These are phyloP conservation scores for Ottelia alismoides DNA, from an alignment of 106 monocot species.

Conservation along the genomic window DNA sequence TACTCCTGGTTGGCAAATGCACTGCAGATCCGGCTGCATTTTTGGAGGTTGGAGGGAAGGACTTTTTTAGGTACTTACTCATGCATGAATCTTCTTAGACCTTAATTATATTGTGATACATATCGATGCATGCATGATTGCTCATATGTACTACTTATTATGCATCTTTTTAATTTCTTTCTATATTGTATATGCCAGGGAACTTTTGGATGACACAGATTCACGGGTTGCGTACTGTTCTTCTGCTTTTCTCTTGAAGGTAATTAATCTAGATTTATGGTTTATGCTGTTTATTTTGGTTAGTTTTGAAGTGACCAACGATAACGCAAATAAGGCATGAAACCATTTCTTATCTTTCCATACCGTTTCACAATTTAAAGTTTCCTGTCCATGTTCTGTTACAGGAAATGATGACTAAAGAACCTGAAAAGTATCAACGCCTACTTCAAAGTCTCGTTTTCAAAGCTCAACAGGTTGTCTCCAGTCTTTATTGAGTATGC, in stretches of 20 bases:
- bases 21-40: conserved; percentile 72
- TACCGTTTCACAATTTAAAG: not conserved
- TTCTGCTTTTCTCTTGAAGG: conserved; percentile 93
- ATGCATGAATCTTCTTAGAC: not conserved
- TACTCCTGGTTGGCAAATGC: conserved; percentile 89
- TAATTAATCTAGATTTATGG: no score
- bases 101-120: not conserved
- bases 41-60: conserved; percentile 85
- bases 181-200: conserved; percentile 29
- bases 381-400: conserved; percentile 3
- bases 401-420: conserved; percentile 98
- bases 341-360: not conserved
- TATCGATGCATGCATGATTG: not conserved
- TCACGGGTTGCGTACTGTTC: conserved; percentile 98
- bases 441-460: conserved; percentile 88
- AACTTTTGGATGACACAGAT: conserved; percentile 92
- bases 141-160: not conserved
- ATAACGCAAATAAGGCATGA: not conserved
- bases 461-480: conserved; percentile 86
- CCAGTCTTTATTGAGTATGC: not conserved
- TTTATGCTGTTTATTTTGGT: conserved; percentile 1
- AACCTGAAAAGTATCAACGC: conserved; percentile 85
- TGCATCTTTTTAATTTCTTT: not conserved
- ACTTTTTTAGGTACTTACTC: conserved; percentile 73
- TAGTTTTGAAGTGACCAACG: not conserved